Evolutionary conservation across 345 rosid genomes (phyloP).

Genomic region (Mercurialis annua): DNA sequence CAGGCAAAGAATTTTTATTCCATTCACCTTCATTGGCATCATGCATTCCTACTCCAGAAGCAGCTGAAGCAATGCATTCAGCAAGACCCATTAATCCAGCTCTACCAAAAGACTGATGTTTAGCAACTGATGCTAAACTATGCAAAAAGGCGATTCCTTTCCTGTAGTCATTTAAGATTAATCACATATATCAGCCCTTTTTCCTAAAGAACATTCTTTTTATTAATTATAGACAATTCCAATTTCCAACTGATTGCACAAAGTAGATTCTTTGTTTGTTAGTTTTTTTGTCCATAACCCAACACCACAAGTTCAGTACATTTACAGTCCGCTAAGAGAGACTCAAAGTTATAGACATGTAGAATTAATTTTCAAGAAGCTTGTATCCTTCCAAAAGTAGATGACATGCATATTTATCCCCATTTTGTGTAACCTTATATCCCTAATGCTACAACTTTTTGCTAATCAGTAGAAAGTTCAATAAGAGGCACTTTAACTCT

Average conservation of each 20-base stretch:
- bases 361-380: neutral
- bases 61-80: conserved; percentile 71
- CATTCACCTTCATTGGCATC: conserved; percentile 25
- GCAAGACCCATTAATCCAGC: conserved; percentile 85
- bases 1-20: conserved; percentile 23
- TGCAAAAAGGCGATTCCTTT: conserved; percentile 47
- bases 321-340: neutral
- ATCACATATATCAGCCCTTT: conserved; percentile 12
- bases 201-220: neutral
- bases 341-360: neutral
- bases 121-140: conserved; percentile 63
- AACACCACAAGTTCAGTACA: neutral
- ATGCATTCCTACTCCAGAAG: conserved; percentile 37
- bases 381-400: neutral
- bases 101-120: conserved; percentile 73
- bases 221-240: neutral
- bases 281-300: neutral
- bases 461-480: too few relatives aligned
- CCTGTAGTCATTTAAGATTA: conserved; percentile 43
- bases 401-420: neutral
- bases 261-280: neutral
- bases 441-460: too few relatives aligned
- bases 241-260: neutral
- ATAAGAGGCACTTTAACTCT: too few relatives aligned
- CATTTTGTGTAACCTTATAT: too few relatives aligned